These are phyloP conservation scores for Spongispora temasekensis DNA, from an alignment of 1,284 basidiomycete genomes.

Conservation along the genomic window DNA sequence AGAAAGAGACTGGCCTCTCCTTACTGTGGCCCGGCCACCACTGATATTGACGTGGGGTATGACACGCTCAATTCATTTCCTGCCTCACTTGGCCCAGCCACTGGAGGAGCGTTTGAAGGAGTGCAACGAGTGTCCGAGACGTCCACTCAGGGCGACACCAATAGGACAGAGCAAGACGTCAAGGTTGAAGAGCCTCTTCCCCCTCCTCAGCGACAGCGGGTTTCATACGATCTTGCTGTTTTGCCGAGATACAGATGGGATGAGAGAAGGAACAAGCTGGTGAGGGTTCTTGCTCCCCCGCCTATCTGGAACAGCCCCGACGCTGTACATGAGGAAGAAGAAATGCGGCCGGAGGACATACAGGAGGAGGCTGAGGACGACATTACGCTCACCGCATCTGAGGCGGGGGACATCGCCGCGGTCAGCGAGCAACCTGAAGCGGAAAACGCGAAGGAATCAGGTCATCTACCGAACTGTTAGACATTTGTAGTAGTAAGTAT, in stretches of 20 bases:
- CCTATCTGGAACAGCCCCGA: not conserved
- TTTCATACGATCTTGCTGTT: not conserved
- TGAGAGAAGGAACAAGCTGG: not conserved
- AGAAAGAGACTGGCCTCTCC: not conserved
- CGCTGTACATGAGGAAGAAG: not conserved
- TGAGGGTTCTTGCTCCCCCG: not conserved
- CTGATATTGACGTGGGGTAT: not conserved
- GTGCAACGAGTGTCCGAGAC: not conserved
- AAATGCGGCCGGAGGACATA: not conserved
- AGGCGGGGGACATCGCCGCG: not conserved
- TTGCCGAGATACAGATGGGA: constrained; percentile 18
- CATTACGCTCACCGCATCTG: constrained; percentile 11
- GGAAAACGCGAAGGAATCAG: too few relatives aligned
- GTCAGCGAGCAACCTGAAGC: too few relatives aligned
- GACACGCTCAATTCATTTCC: not conserved
- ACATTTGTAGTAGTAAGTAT: not conserved
- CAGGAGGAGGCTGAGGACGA: constrained; percentile 15
- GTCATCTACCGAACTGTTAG: too few relatives aligned
- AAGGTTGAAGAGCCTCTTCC: not conserved
- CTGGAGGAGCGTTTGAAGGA: not conserved
- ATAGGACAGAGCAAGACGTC: not conserved
- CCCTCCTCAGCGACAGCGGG: not conserved
- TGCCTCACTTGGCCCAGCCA: too few relatives aligned
- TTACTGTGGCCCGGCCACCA: not conserved
- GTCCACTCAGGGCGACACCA: not conserved